A percentile compares a stretch with the other conserved stretches of the same genome.
Evolutionary conservation across 2,329 filamentous ascomycete genomes (phyloP).

Genomic region (Xylariaceae sp.): DNA sequence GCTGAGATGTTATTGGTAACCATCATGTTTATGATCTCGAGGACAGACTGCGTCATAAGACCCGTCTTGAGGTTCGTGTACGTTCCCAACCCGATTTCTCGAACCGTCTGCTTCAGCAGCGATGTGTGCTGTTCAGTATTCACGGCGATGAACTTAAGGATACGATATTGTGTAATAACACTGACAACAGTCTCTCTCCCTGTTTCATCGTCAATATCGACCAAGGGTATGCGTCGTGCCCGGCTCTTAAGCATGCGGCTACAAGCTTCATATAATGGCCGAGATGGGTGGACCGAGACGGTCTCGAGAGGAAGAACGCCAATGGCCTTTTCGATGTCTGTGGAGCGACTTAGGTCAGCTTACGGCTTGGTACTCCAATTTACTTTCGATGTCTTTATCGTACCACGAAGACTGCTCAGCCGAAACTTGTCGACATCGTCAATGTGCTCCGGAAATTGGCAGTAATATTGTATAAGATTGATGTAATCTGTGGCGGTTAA

Average conservation of each 20-base stretch:
- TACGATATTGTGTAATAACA: conserved; percentile 97
- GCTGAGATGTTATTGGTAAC: conserved; percentile 93
- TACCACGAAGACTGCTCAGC: conserved; percentile 88
- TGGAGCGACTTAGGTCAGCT: conserved; percentile 13
- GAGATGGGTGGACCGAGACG: conserved; percentile 90
- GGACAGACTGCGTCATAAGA: conserved; percentile 86
- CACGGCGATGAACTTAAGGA: conserved; percentile 97
- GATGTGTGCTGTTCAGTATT: conserved; percentile 87
- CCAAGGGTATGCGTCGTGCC: conserved; percentile 88
- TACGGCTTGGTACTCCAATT: no score
- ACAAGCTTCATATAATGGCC: conserved; percentile 92
- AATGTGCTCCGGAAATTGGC: conserved; percentile 91
- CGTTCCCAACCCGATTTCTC: conserved; percentile 83
- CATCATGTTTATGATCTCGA: conserved; percentile 92
- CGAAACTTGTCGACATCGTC: conserved; percentile 92
- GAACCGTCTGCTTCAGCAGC: conserved; percentile 83
- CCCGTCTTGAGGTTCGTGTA: conserved; percentile 83
- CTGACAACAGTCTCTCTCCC: conserved; percentile 91
- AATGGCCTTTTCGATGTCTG: conserved; percentile 95
- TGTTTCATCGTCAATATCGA: conserved; percentile 94
- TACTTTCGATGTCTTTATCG: no score
- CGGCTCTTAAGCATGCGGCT: conserved; percentile 92
- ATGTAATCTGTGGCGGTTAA: conserved; percentile 97
- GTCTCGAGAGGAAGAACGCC: conserved; percentile 91
- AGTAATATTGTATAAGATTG: conserved; percentile 99